A percentile compares a stretch with the other conserved stretches of the same genome.
Evolutionary conservation across 2,329 filamentous ascomycete species (phyloP).

Genomic region (Diplodia intermedia): DNA sequence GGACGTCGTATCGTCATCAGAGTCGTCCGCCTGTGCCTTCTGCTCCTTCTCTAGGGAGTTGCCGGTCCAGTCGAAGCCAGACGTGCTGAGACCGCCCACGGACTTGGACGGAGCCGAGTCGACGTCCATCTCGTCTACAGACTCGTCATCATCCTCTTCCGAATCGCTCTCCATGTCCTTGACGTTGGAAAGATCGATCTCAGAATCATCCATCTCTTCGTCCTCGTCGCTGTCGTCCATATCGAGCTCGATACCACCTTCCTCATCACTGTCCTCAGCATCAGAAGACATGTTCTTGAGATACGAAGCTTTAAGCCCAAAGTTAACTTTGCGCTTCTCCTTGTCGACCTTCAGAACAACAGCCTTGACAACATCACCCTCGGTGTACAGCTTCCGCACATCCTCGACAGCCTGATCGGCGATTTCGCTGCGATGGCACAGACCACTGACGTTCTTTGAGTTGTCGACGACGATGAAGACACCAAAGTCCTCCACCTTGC

Average conservation of each 20-base stretch:
- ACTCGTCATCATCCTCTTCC: constrained; percentile 45
- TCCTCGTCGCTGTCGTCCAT: constrained; percentile 51
- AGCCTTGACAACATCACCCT: constrained; percentile 93
- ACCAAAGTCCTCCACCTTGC: constrained; percentile 93
- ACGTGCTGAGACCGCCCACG: constrained; percentile 67
- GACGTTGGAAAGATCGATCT: constrained; percentile 55
- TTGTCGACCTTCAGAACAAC: constrained; percentile 80
- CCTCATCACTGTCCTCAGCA: constrained; percentile 55
- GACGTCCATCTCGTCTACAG: constrained; percentile 55
- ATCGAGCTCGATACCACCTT: constrained; percentile 56
- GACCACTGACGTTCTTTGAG: constrained; percentile 85
- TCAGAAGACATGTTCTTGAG: constrained; percentile 70
- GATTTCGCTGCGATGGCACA: constrained; percentile 93
- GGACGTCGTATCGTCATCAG: constrained; percentile 59
- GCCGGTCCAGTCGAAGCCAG: constrained; percentile 88
- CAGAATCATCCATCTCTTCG: constrained; percentile 47
- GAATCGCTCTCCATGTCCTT: constrained; percentile 46
- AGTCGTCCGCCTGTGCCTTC: constrained; percentile 56
- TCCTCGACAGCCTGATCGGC: constrained; percentile 78
- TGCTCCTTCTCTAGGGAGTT: constrained; percentile 63
- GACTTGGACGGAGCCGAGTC: constrained; percentile 42
- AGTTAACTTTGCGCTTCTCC: constrained; percentile 79
- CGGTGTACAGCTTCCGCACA: constrained; percentile 86
- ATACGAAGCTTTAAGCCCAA: constrained; percentile 92
- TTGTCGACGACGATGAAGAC: constrained; percentile 91